A percentile compares a stretch with the other conserved stretches of the same genome.
Conservation (phyloP, 139 green algal genomes). For the Chlamydomonas eustigma region DNA sequence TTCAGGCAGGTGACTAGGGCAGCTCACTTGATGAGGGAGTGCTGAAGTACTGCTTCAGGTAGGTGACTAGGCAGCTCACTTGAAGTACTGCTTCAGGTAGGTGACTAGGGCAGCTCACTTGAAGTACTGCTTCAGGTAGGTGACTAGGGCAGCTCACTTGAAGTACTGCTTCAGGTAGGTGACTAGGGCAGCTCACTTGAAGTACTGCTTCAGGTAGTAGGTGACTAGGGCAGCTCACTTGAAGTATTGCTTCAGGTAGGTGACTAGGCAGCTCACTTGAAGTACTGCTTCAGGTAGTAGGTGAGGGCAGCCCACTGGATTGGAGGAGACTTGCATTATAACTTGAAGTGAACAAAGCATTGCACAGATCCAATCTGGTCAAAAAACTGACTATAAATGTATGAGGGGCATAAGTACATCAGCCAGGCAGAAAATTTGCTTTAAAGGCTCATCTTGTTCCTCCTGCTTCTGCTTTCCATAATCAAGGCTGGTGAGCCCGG, state of each 20-base stretch:
- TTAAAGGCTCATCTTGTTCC: no score
- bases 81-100: conserved; percentile 64
- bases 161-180: not conserved
- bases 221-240: not conserved
- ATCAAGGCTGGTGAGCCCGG: conserved; percentile 66
- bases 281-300: not conserved
- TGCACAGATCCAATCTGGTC: no score
- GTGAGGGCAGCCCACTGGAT: not conserved
- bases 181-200: conserved; percentile 2
- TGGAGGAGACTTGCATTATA: no score
- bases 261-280: no score
- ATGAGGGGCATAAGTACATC: no score
- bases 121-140: not conserved
- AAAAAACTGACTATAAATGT: no score
- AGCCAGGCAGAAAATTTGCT: no score
- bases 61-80: not conserved
- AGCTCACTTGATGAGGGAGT: not conserved
- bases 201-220: conserved; percentile 63
- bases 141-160: no score
- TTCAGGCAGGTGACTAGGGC: not conserved
- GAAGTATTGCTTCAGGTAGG: not conserved
- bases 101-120: not conserved
- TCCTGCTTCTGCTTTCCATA: no score
- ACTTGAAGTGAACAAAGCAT: no score
- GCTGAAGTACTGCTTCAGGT: not conserved